A percentile compares a stretch with the other conserved stretches of the same genome.
Conservation (phyloP, 2,329 filamentous ascomycete species). For the Ophiostoma angusticollis region DNA sequence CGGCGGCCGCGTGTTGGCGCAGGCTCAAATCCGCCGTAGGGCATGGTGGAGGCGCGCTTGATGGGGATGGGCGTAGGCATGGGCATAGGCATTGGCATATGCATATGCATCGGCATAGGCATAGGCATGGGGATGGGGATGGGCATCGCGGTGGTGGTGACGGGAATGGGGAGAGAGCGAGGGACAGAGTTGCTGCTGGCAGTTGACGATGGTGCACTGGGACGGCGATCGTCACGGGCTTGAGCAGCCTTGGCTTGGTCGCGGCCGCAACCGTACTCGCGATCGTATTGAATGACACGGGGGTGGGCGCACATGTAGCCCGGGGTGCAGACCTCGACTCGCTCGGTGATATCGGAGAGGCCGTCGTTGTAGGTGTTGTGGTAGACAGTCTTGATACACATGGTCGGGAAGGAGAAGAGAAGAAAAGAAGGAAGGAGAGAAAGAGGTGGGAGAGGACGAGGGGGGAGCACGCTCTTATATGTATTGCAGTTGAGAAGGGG, state of each 20-base stretch:
- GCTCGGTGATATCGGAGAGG: constrained; percentile 20
- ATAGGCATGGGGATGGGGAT: constrained; percentile 9
- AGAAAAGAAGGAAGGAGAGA: not conserved
- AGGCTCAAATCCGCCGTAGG: constrained; percentile 13
- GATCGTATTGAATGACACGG: constrained; percentile 12
- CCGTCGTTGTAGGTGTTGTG: constrained; percentile 23
- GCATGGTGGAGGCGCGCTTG: constrained; percentile 17
- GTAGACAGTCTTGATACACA: constrained; percentile 23
- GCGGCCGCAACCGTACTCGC: constrained; percentile 8
- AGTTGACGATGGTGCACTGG: constrained; percentile 1
- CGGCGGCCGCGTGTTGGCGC: constrained; percentile 14
- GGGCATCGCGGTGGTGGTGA: constrained; percentile 7
- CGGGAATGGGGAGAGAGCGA: constrained; percentile 2
- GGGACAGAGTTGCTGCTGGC: not conserved
- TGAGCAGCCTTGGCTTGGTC: constrained; percentile 6
- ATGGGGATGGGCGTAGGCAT: constrained; percentile 14
- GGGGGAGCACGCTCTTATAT: not conserved
- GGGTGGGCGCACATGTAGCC: constrained; percentile 19
- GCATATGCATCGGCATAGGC: constrained; percentile 8
- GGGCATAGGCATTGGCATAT: no score
- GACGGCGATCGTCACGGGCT: not conserved
- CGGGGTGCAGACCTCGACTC: constrained; percentile 18
- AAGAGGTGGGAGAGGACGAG: not conserved
- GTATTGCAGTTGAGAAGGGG: not conserved
- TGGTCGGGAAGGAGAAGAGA: constrained; percentile 14